These are phyloP conservation scores for Blumeriella jaapii DNA, from an alignment of 2,329 filamentous ascomycete species.

Conservation along the genomic window DNA sequence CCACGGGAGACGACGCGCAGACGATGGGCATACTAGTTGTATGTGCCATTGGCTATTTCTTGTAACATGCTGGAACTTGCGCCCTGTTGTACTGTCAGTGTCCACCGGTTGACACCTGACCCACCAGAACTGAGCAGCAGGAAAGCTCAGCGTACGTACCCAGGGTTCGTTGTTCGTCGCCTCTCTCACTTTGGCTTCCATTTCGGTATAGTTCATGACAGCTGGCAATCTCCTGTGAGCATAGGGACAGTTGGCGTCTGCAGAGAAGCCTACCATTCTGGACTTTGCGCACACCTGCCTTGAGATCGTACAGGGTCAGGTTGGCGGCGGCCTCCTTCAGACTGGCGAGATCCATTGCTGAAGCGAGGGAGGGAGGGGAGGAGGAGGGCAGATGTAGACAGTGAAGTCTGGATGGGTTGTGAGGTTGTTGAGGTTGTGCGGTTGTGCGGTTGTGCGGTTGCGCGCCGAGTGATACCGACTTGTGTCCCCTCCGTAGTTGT, in stretches of 20 bases:
- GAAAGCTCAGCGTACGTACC: slow-evolving; percentile 79
- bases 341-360: slow-evolving; percentile 52
- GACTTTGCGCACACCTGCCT: slow-evolving; percentile 63
- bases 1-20: slow-evolving; percentile 2
- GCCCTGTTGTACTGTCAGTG: slow-evolving; percentile 13
- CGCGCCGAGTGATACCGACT: too few relatives aligned
- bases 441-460: too few relatives aligned
- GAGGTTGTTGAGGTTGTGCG: too few relatives aligned
- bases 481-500: too few relatives aligned
- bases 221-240: slow-evolving; percentile 34
- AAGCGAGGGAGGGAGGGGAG: slow-evolving; percentile 1
- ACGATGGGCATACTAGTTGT: slow-evolving; percentile 71
- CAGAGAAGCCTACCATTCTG: slow-evolving; percentile 53
- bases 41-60: slow-evolving; percentile 94
- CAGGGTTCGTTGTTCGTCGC: slow-evolving; percentile 98
- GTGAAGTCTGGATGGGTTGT: too few relatives aligned
- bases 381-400: too few relatives aligned
- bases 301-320: slow-evolving; percentile 62
- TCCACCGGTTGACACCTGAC: too few relatives aligned
- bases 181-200: slow-evolving; percentile 76
- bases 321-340: slow-evolving; percentile 62
- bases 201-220: slow-evolving; percentile 71
- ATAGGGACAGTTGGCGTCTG: slow-evolving; percentile 18
- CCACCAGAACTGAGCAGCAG: too few relatives aligned
- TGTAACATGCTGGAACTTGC: slow-evolving; percentile 51